Percentiles rank a stretch among this genome's conserved stretches.
Evolutionary conservation across 2,329 filamentous ascomycete genomes (phyloP).

Genomic region (Trichoderma afroharzianum): DNA sequence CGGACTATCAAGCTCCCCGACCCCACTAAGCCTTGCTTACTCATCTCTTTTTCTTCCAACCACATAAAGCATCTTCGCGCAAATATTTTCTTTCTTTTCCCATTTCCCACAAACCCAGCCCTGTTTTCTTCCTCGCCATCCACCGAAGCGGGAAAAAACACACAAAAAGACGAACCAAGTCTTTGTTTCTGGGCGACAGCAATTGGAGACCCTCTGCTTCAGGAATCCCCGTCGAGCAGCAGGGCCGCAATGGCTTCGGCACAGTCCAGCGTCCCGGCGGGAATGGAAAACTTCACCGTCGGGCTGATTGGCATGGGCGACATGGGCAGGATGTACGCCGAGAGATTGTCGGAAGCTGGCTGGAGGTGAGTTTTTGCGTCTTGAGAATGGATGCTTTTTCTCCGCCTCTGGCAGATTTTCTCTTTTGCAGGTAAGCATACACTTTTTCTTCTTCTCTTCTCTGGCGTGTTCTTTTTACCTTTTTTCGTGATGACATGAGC

Average conservation of each 20-base stretch:
- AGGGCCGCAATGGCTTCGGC: constrained; percentile 30
- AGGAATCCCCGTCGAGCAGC: constrained; percentile 23
- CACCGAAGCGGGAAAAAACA: not conserved
- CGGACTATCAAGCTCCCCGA: not conserved
- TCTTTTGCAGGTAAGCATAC: constrained; percentile 17
- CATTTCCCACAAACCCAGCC: constrained; percentile 13
- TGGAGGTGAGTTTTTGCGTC: constrained; percentile 69
- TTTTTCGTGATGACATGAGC: constrained; percentile 96
- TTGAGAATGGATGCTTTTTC: not conserved
- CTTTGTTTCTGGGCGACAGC: constrained; percentile 25
- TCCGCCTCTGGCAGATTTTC: not conserved
- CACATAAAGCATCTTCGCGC: constrained; percentile 4
- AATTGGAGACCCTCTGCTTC: constrained; percentile 23
- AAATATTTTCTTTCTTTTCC: constrained; percentile 17
- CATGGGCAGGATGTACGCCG: constrained; percentile 98
- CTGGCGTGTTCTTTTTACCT: constrained; percentile 20
- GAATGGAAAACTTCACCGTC: constrained; percentile 69
- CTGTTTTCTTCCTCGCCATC: constrained; percentile 8
- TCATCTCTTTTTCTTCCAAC: constrained; percentile 3
- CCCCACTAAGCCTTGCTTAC: not conserved
- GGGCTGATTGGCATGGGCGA: constrained; percentile 99
- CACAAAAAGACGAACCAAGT: not conserved
- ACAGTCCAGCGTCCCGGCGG: constrained; percentile 30
- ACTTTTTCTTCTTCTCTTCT: constrained; percentile 16
- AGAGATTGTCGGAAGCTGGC: constrained; percentile 80